Conservation (phyloP, 371 early-diverging fungal genomes). For the Syncephalastrum contaminatum region DNA sequence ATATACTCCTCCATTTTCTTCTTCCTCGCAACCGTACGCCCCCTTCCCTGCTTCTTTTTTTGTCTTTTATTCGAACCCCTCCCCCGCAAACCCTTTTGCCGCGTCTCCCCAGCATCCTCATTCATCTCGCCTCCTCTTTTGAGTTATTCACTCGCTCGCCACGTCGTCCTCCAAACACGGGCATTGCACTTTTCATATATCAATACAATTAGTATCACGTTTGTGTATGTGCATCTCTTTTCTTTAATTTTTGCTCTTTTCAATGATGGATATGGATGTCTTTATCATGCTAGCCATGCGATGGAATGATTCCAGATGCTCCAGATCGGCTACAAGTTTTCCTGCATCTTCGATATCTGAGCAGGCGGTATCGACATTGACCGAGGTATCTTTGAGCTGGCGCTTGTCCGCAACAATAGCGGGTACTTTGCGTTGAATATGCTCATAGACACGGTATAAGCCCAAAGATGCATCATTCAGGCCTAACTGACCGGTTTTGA, state of each 20-base stretch:
- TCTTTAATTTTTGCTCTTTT: constrained; percentile 2
- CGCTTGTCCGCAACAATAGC: constrained; percentile 25
- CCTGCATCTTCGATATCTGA: constrained; percentile 36
- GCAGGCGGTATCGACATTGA: constrained; percentile 25
- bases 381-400: constrained; percentile 8
- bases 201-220: no score
- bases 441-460: constrained; percentile 34
- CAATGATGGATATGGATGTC: constrained; percentile 9
- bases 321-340: constrained; percentile 25
- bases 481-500: constrained; percentile 16
- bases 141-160: background rate
- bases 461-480: constrained; percentile 38
- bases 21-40: background rate
- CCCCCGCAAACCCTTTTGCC: background rate
- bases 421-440: constrained; percentile 40
- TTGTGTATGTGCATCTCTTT: background rate
- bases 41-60: background rate
- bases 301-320: constrained; percentile 31
- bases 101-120: background rate
- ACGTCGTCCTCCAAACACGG: background rate
- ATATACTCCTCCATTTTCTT: background rate
- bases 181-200: no score
- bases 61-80: background rate
- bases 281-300: constrained; percentile 34
- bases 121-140: background rate